Evolutionary conservation across 1,139 yeast species (phyloP).

Genomic region (Diutina pseudorugosa): DNA sequence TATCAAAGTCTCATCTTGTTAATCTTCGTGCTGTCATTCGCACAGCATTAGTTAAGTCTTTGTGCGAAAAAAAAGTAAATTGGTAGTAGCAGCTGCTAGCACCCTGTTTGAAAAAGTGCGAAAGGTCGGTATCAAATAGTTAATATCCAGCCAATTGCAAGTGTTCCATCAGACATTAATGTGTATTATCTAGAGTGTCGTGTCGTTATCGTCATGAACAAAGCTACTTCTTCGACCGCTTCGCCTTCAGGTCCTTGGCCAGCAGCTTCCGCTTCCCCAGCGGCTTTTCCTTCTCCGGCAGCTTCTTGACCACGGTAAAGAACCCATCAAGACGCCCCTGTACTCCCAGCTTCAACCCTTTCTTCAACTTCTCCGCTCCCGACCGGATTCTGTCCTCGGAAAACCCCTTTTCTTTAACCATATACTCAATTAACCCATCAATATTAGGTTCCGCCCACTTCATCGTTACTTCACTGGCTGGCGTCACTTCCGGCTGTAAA

Average conservation of each 20-base stretch:
- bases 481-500: slow-evolving; percentile 63
- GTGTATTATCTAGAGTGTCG: not conserved
- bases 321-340: slow-evolving; percentile 93
- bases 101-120: too few relatives aligned
- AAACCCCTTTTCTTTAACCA: slow-evolving; percentile 74
- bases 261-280: slow-evolving; percentile 8
- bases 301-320: slow-evolving; percentile 44
- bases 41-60: too few relatives aligned
- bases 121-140: too few relatives aligned
- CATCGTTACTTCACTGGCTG: slow-evolving; percentile 47
- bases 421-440: slow-evolving; percentile 59
- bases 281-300: slow-evolving; percentile 4
- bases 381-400: slow-evolving; percentile 82
- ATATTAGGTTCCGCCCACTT: slow-evolving; percentile 74
- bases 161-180: too few relatives aligned
- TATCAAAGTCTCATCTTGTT: too few relatives aligned
- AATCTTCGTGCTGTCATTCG: too few relatives aligned
- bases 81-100: too few relatives aligned
- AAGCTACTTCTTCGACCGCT: slow-evolving; percentile 3
- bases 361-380: slow-evolving; percentile 77
- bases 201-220: too few relatives aligned
- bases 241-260: slow-evolving; percentile 7
- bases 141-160: too few relatives aligned
- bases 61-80: too few relatives aligned
- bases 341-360: slow-evolving; percentile 73